Evolutionary conservation across 106 monocot species (phyloP).

Genomic region (Allium cepa): DNA sequence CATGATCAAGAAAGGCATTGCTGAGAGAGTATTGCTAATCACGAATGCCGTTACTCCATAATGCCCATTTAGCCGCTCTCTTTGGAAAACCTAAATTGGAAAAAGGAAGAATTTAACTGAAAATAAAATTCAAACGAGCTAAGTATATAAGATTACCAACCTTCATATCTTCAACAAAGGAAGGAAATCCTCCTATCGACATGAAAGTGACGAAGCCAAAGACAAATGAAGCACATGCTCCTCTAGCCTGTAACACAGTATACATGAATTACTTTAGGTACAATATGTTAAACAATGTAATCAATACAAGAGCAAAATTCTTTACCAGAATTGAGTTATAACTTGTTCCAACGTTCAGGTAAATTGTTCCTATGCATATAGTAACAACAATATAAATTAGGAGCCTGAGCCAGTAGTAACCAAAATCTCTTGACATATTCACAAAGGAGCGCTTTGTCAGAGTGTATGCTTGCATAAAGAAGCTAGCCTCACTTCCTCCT

Average conservation of each 20-base stretch:
- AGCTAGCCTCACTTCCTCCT: conserved; percentile 85
- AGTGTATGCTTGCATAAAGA: conserved; percentile 63
- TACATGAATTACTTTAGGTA: neutral
- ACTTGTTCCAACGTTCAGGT: conserved; percentile 69
- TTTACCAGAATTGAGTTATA: conserved; percentile 77
- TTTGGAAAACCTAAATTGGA: conserved; percentile 55
- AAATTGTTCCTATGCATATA: conserved; percentile 71
- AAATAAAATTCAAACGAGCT: too few relatives aligned
- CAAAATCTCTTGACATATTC: conserved; percentile 76
- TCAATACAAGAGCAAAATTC: too few relatives aligned
- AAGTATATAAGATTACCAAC: conserved; percentile 20
- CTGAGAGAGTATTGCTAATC: conserved; percentile 76
- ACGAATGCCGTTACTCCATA: conserved; percentile 70
- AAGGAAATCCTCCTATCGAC: conserved; percentile 90
- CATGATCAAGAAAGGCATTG: conserved; percentile 59
- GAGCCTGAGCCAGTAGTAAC: conserved; percentile 78
- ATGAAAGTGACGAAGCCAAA: conserved; percentile 93
- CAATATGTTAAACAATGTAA: neutral
- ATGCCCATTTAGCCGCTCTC: conserved; percentile 75
- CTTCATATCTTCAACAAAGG: conserved; percentile 95
- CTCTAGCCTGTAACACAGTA: conserved; percentile 47
- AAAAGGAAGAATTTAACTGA: neutral
- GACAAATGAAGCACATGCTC: conserved; percentile 65
- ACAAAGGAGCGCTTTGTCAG: conserved; percentile 59
- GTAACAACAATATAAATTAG: conserved; percentile 68